Percentiles rank a stretch among this genome's conserved stretches.
Evolutionary conservation across 768 basidiomycete species (phyloP).

Genomic region (Termitomyces sp.): DNA sequence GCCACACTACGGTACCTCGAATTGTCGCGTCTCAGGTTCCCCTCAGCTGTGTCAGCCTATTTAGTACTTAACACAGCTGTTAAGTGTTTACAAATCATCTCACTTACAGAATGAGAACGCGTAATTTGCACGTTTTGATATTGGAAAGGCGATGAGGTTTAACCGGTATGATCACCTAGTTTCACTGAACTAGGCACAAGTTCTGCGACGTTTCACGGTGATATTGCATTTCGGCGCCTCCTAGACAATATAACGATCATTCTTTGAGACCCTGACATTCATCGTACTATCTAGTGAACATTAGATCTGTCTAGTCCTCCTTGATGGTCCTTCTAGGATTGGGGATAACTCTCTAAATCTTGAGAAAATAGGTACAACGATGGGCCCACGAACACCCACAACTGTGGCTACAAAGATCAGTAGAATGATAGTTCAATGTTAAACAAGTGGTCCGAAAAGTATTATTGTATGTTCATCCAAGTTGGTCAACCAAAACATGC

Average conservation of each 20-base stretch:
- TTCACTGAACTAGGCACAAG: constrained; percentile 1
- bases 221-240: not conserved
- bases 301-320: not conserved
- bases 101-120: not conserved
- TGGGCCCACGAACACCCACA: constrained; percentile 5
- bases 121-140: constrained; percentile 2
- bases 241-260: not conserved
- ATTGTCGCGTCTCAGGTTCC: constrained; percentile 3
- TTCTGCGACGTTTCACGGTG: constrained; percentile 1
- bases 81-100: not conserved
- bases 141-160: not conserved
- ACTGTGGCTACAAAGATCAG: not conserved
- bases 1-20: not conserved
- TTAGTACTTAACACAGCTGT: constrained; percentile 3
- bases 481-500: constrained; percentile 1
- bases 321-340: not conserved
- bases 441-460: not conserved
- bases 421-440: not conserved
- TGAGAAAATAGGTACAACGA: constrained; percentile 2
- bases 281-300: not conserved
- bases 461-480: not conserved
- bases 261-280: not conserved
- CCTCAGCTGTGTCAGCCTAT: constrained; percentile 2
- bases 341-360: not conserved
- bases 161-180: not conserved